Evolutionary conservation across 208 protist species (phyloP).

Genomic region (Trypanosoma melophagium): DNA sequence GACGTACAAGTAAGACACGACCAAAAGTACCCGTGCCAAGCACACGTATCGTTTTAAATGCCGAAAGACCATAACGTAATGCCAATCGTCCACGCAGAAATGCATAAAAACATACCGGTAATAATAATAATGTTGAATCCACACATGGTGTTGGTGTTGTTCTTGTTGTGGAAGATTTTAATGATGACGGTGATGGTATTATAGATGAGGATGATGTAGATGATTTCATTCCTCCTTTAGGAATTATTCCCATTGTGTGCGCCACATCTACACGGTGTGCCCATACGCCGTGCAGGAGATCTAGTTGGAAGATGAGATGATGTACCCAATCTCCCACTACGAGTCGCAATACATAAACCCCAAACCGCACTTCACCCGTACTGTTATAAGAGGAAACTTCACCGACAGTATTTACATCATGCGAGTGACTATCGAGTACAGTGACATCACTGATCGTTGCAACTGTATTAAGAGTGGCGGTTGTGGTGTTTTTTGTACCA

Average conservation of each 20-base stretch:
- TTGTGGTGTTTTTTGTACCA: neutral
- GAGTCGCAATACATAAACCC: conserved; percentile 54
- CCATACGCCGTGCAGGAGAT: conserved; percentile 44
- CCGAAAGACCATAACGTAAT: conserved; percentile 37
- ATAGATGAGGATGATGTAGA: too few relatives aligned
- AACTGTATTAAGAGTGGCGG: too few relatives aligned
- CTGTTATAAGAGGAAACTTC: neutral
- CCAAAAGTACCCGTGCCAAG: conserved; percentile 78
- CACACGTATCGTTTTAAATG: conserved; percentile 59
- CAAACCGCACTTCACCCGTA: neutral
- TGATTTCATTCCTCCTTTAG: too few relatives aligned
- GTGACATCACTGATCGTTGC: neutral
- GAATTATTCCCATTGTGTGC: too few relatives aligned
- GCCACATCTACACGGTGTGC: conserved; percentile 34
- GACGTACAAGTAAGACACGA: conserved; percentile 68
- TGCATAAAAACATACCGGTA: conserved; percentile 24
- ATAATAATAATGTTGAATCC: neutral
- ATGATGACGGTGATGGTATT: too few relatives aligned
- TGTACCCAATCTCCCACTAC: conserved; percentile 47
- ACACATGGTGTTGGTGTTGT: neutral
- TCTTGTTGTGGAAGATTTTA: too few relatives aligned
- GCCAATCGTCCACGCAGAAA: conserved; percentile 48
- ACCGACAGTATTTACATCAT: neutral
- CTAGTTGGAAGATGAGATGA: conserved; percentile 69
- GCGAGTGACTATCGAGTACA: neutral